These are phyloP conservation scores for Suillus tomentosus DNA, from an alignment of 768 basidiomycete genomes.

Conservation along the genomic window DNA sequence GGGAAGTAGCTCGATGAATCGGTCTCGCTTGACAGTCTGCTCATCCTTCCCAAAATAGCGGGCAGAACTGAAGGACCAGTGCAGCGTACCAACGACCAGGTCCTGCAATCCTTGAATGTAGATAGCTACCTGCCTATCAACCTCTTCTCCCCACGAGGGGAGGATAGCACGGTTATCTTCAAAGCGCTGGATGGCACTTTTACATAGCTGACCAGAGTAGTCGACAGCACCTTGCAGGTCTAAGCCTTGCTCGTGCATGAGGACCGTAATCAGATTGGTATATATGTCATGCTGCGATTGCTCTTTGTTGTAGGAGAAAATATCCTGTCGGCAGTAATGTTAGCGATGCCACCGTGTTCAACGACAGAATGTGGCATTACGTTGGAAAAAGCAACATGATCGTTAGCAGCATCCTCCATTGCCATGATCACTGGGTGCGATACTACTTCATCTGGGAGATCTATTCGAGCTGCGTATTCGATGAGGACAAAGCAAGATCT, in stretches of 20 bases:
- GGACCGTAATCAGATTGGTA: slow-evolving; percentile 63
- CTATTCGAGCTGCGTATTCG: slow-evolving; percentile 53
- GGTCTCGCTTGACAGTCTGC: slow-evolving; percentile 33
- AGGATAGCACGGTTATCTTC: slow-evolving; percentile 15
- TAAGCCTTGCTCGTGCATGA: slow-evolving; percentile 61
- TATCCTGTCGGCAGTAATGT: slow-evolving; percentile 47
- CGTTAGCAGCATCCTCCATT: slow-evolving; percentile 49
- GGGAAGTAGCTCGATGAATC: slow-evolving; percentile 52
- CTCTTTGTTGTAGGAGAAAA: slow-evolving; percentile 76
- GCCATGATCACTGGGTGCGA: slow-evolving; percentile 49
- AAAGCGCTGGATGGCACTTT: slow-evolving; percentile 55
- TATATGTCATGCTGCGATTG: slow-evolving; percentile 68
- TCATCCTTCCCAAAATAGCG: slow-evolving; percentile 69
- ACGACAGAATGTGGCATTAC: slow-evolving; percentile 25
- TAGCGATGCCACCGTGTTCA: background rate
- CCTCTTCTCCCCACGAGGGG: slow-evolving; percentile 55
- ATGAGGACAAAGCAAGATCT: slow-evolving; percentile 51
- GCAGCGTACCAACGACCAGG: slow-evolving; percentile 71
- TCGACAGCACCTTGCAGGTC: slow-evolving; percentile 63
- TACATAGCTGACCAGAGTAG: slow-evolving; percentile 62
- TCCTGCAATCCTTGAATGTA: slow-evolving; percentile 65
- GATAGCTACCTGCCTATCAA: slow-evolving; percentile 56
- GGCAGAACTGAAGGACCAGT: slow-evolving; percentile 56
- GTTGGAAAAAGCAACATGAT: slow-evolving; percentile 32
- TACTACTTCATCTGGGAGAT: slow-evolving; percentile 55